Conservation (phyloP, 768 basidiomycete species). For the Hygrophorus pudorinus region DNA sequence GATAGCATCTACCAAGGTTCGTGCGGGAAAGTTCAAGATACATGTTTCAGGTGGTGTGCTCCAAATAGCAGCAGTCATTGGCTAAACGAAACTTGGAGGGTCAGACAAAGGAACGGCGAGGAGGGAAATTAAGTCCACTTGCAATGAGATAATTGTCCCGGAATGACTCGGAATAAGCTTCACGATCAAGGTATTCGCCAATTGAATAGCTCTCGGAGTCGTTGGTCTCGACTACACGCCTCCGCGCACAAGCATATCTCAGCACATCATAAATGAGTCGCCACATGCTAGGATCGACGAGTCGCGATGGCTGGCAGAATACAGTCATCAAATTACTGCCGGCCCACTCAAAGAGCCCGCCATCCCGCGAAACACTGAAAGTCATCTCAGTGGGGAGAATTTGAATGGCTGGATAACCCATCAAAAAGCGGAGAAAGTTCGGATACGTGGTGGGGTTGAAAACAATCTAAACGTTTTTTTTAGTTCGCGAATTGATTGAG, state of each 20-base stretch:
- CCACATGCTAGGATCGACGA: conserved; percentile 61
- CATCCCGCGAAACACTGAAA: conserved; percentile 65
- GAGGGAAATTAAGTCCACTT: conserved; percentile 15
- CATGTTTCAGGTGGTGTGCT: conserved; percentile 66
- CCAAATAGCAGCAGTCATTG: conserved; percentile 78
- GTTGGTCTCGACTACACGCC: conserved; percentile 26
- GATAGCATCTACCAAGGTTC: conserved; percentile 38
- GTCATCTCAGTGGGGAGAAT: conserved; percentile 64
- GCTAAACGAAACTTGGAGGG: conserved; percentile 26
- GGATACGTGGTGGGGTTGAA: conserved; percentile 72
- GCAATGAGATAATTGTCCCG: conserved; percentile 69
- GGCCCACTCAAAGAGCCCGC: conserved; percentile 68
- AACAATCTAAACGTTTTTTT: conserved; percentile 44
- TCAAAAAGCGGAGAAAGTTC: conserved; percentile 66
- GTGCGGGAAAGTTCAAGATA: conserved; percentile 59
- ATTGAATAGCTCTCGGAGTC: conserved; percentile 27
- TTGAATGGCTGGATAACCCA: conserved; percentile 33
- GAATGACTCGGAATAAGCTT: conserved; percentile 61
- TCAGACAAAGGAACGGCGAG: conserved; percentile 4
- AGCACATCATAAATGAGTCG: conserved; percentile 61
- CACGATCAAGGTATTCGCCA: conserved; percentile 49
- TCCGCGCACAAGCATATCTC: conserved; percentile 54
- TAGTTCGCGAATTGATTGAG: background rate
- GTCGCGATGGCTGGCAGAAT: conserved; percentile 55
- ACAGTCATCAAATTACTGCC: conserved; percentile 51